phyloP scores from a whole-genome alignment of 768 basidiomycete genomes.

The Cystofilobasidium macerans region DNA sequence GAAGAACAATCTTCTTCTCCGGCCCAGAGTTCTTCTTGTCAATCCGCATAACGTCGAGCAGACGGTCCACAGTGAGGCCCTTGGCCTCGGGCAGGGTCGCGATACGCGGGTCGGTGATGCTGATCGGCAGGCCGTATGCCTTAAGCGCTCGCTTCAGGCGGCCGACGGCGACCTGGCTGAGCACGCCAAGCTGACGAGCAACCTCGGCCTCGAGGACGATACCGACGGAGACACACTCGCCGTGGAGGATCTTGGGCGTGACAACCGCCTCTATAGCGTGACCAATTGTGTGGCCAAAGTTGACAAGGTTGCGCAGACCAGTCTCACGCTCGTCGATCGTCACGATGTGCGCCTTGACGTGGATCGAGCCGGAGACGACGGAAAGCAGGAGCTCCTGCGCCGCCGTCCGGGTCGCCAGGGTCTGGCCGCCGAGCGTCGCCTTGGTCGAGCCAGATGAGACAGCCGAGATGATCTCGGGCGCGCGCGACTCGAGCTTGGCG shows the following conservation, averaged over 20 bases:
- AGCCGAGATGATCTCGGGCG: slow-evolving; percentile 69
- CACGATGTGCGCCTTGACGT: slow-evolving; percentile 93
- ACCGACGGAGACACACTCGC: slow-evolving; percentile 88
- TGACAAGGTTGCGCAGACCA: slow-evolving; percentile 92
- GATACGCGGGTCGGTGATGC: slow-evolving; percentile 67
- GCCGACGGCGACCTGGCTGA: slow-evolving; percentile 85
- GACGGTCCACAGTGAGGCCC: slow-evolving; percentile 60
- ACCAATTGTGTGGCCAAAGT: slow-evolving; percentile 96
- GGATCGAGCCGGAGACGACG: slow-evolving; percentile 84
- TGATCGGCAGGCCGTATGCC: slow-evolving; percentile 79
- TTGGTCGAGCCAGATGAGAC: slow-evolving; percentile 56
- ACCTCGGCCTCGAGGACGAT: slow-evolving; percentile 97
- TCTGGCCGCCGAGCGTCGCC: slow-evolving; percentile 43
- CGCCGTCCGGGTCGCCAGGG: slow-evolving; percentile 50
- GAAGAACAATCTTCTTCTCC: slow-evolving; percentile 86
- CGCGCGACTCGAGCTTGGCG: slow-evolving; percentile 69
- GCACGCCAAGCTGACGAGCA: slow-evolving; percentile 71
- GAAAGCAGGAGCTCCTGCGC: slow-evolving; percentile 77
- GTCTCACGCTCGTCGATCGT: slow-evolving; percentile 94
- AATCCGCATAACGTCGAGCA: slow-evolving; percentile 86
- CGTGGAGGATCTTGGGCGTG: slow-evolving; percentile 86
- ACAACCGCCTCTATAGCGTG: slow-evolving; percentile 96
- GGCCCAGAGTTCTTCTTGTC: slow-evolving; percentile 96
- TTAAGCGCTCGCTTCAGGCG: slow-evolving; percentile 76
- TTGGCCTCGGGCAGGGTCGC: slow-evolving; percentile 58